Evolutionary conservation across 2,329 filamentous ascomycete genomes (phyloP).

Genomic region (Xylaria sp.): DNA sequence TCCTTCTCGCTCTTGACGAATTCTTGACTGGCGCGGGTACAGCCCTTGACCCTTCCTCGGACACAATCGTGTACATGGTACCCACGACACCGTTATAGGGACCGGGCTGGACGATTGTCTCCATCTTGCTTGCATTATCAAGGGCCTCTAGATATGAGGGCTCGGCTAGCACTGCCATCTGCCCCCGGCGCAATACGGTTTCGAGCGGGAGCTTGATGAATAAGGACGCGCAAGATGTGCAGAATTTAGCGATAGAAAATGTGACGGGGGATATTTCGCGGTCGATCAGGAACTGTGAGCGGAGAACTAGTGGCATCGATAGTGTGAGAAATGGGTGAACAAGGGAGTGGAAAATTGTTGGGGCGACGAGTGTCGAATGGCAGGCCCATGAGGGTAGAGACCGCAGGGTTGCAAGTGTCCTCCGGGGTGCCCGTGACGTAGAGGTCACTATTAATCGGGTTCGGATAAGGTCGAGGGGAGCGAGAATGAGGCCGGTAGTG

Average conservation of each 20-base stretch:
- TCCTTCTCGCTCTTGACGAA: constrained; percentile 47
- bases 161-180: constrained; percentile 76
- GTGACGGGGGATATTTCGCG: constrained; percentile 81
- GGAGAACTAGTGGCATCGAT: constrained; percentile 85
- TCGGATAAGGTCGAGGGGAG: constrained; percentile 89
- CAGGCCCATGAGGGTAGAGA: constrained; percentile 82
- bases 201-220: constrained; percentile 91
- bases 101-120: constrained; percentile 83
- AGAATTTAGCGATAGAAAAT: constrained; percentile 85
- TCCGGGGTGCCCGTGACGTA: constrained; percentile 77
- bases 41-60: constrained; percentile 79
- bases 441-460: constrained; percentile 90
- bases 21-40: constrained; percentile 51
- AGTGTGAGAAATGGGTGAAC: constrained; percentile 85
- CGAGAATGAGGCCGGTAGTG: constrained; percentile 81
- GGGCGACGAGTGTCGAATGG: constrained; percentile 75
- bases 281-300: constrained; percentile 86
- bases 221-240: constrained; percentile 81
- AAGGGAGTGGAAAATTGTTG: constrained; percentile 88
- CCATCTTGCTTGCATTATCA: constrained; percentile 59
- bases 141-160: constrained; percentile 63
- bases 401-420: constrained; percentile 81
- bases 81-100: constrained; percentile 88
- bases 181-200: constrained; percentile 88
- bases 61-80: constrained; percentile 87